Base-by-base conservation (phyloP, 1,284 basidiomycete genomes). In the Irpex lacteus region DNA sequence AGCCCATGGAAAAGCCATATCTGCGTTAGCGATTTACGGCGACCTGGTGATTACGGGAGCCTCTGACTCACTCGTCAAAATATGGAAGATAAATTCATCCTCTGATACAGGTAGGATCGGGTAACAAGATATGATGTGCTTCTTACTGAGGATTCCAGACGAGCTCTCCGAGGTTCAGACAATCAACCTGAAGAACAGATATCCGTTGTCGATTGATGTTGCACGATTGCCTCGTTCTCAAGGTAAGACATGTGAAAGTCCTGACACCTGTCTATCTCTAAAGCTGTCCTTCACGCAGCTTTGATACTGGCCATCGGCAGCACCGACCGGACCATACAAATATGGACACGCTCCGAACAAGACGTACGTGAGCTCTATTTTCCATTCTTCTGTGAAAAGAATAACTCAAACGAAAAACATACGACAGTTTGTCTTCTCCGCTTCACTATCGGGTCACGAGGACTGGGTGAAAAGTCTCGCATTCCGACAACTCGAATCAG, bases 381-480 rank as follows among this genome's bases (percentile, higher is more conserved):
- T 53, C 19, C 52, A 11, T 15, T 34, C 19, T 36, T 11, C 9
- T 0, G 40, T 26, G 2, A 26, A 36, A 49, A 7, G 13, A 26
- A 66, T 49, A 6, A 19, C 9, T 26, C 18, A 19, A 59, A 21
- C 19, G 44, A 67, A 32, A 21, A 8, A 63, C 62, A 55, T 54
- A 13, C 7, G 56, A 19, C 66, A 91, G 88, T 89, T 89, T 71
- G 78, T 87, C 18, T 79, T 76, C 62, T 82, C 86, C 19, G 83
- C 82, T 4, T 80, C 83, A 0, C 82, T 98, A 40, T 83, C 92
- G 40, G 96, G 96, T 0, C 96, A 98, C 72, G 92, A 97, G 80
- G 96, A 98, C 73, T 98, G 96, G 96, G 83, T 98, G 59, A 87
- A 91, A 66, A 84, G 86, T 65, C 82, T 98, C 32, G 82, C 89